Conservation (phyloP, 495 filamentous ascomycete genomes). For the Neurospora sp. region DNA sequence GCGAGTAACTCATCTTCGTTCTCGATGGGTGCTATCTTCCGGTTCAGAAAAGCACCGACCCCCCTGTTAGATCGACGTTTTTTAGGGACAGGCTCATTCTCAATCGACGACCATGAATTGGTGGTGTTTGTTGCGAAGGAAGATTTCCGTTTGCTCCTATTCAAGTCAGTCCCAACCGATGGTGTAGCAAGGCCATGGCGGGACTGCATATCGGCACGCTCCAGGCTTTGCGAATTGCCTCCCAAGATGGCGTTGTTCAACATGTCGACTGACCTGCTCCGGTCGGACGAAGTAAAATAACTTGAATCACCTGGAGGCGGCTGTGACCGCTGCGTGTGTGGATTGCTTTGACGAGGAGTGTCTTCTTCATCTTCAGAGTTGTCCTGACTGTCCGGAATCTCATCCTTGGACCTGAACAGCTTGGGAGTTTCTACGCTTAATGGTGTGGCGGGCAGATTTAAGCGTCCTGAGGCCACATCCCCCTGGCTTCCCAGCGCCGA, state of each 20-base stretch:
- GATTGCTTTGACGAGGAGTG: slow-evolving; percentile 17
- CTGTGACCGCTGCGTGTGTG: slow-evolving; percentile 9
- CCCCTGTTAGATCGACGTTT: slow-evolving; percentile 31
- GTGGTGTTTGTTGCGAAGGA: slow-evolving; percentile 23
- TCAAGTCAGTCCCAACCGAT: slow-evolving; percentile 17
- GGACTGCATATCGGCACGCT: slow-evolving; percentile 34
- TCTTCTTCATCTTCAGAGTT: background rate
- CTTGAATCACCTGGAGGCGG: slow-evolving; percentile 1
- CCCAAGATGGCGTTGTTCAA: slow-evolving; percentile 28
- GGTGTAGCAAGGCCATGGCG: slow-evolving; percentile 9
- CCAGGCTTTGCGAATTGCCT: slow-evolving; percentile 32
- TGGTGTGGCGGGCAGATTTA: slow-evolving; percentile 35
- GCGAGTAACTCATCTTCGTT: slow-evolving; percentile 28
- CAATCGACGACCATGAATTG: slow-evolving; percentile 16
- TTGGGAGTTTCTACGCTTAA: slow-evolving; percentile 23
- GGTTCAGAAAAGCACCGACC: background rate
- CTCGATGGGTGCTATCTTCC: background rate
- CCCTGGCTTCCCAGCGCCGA: slow-evolving; percentile 57
- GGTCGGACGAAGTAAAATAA: slow-evolving; percentile 9
- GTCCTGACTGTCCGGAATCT: slow-evolving; percentile 29
- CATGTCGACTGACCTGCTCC: slow-evolving; percentile 22
- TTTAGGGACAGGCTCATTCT: slow-evolving; percentile 31
- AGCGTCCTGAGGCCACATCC: slow-evolving; percentile 27
- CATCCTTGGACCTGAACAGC: slow-evolving; percentile 15
- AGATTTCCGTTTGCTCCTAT: slow-evolving; percentile 37